These are phyloP conservation scores for Pseudogymnoascus sp. DNA, from an alignment of 2,329 filamentous ascomycete species.

Conservation along the genomic window DNA sequence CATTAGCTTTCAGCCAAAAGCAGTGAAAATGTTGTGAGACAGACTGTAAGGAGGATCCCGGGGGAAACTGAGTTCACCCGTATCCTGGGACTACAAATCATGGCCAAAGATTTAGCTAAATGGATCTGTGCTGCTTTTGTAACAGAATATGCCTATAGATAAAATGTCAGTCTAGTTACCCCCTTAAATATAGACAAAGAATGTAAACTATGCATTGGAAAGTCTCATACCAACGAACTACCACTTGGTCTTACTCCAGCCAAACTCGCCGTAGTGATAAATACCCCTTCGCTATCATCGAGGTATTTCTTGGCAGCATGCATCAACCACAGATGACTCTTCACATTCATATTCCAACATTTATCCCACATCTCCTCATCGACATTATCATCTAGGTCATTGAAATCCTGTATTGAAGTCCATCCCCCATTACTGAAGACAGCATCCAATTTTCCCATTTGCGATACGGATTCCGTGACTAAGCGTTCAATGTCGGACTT, in stretches of 20 bases:
- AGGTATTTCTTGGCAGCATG: constrained; percentile 47
- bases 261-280: constrained; percentile 57
- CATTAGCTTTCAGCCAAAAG: not conserved
- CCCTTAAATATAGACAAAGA: not conserved
- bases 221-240: constrained; percentile 44
- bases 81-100: constrained; percentile 46
- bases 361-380: constrained; percentile 53
- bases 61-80: constrained; percentile 54
- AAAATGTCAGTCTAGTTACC: not conserved
- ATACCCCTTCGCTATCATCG: constrained; percentile 50
- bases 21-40: not conserved
- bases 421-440: constrained; percentile 68
- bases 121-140: constrained; percentile 68
- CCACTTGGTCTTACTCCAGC: constrained; percentile 59
- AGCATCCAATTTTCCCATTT: constrained; percentile 66
- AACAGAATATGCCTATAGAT: constrained; percentile 58
- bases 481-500: constrained; percentile 51
- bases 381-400: constrained; percentile 45
- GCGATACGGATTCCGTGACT: constrained; percentile 50
- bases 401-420: constrained; percentile 40
- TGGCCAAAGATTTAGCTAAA: constrained; percentile 47
- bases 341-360: constrained; percentile 56
- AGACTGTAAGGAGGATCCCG: constrained; percentile 40
- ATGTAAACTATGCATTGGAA: not conserved
- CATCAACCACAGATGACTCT: constrained; percentile 53